phyloP scores from a whole-genome alignment of 768 basidiomycete genomes.

The Mrakia hoshinonis region DNA sequence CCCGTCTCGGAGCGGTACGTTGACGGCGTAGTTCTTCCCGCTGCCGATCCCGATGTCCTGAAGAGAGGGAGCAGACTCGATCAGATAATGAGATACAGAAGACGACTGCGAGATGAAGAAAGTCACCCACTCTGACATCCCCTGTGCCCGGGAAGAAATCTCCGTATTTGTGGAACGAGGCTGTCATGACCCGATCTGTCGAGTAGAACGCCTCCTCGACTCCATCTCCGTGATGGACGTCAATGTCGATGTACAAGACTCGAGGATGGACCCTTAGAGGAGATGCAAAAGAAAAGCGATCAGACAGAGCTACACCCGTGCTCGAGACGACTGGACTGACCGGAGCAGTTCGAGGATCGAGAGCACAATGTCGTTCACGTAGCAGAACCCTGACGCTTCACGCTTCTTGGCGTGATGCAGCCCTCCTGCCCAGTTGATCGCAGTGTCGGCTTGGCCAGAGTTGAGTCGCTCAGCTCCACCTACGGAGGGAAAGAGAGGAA shows the following conservation, averaged over 20 bases:
- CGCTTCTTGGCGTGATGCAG: constrained; percentile 99
- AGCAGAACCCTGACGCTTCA: constrained; percentile 97
- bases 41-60: constrained; percentile 76
- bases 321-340: constrained; percentile 43
- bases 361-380: constrained; percentile 89
- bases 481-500: constrained; percentile 35
- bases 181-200: constrained; percentile 93
- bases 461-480: constrained; percentile 73
- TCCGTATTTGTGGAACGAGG: constrained; percentile 93
- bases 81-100: background rate
- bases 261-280: constrained; percentile 48
- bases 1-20: constrained; percentile 89
- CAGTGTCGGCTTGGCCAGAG: constrained; percentile 67
- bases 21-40: constrained; percentile 77
- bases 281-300: background rate
- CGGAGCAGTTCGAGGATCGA: constrained; percentile 88
- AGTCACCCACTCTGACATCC: constrained; percentile 48
- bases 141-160: constrained; percentile 90
- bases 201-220: constrained; percentile 99
- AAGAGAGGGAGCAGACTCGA: background rate
- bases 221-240: constrained; percentile 96
- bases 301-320: background rate
- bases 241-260: constrained; percentile 94
- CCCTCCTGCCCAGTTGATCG: constrained; percentile 96
- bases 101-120: background rate